Conservation (phyloP, 139 green algal species). For the Pleodorina starrii region DNA sequence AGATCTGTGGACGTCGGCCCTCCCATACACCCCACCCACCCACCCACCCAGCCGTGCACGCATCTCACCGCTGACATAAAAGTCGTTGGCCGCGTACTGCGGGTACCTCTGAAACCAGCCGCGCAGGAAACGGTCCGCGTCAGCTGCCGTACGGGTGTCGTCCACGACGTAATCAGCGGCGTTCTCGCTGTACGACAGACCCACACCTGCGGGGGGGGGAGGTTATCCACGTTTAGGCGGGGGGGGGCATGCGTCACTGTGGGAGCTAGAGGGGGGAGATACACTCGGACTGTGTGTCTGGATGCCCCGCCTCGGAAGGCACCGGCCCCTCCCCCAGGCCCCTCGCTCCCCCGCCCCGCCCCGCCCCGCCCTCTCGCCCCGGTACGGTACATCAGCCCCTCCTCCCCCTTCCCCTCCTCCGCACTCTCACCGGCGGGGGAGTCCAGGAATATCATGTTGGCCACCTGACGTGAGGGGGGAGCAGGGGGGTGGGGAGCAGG, state of each 20-base stretch:
- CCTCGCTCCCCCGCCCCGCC: not conserved
- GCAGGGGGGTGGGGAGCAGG: constrained; percentile 6
- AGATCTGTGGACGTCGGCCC: too few relatives aligned
- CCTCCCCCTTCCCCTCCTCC: too few relatives aligned
- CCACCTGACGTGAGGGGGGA: constrained; percentile 22
- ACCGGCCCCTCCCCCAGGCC: not conserved
- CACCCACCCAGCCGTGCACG: too few relatives aligned
- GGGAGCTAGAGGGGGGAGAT: too few relatives aligned
- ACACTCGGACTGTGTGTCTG: too few relatives aligned
- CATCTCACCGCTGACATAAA: constrained; percentile 65
- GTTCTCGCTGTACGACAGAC: constrained; percentile 65
- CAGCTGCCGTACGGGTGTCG: constrained; percentile 68
- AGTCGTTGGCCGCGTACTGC: constrained; percentile 60
- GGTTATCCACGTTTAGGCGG: too few relatives aligned
- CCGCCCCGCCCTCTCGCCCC: too few relatives aligned
- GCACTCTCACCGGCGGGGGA: constrained; percentile 61
- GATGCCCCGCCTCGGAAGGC: too few relatives aligned
- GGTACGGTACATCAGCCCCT: too few relatives aligned
- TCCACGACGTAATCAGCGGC: constrained; percentile 67
- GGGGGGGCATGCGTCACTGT: too few relatives aligned
- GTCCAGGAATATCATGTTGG: constrained; percentile 81
- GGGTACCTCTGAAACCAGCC: constrained; percentile 64
- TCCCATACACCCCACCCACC: too few relatives aligned
- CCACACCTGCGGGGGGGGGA: constrained; percentile 74
- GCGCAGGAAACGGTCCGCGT: constrained; percentile 78